Evolutionary conservation across 805 yeast species (phyloP), one percentile per base, ranked within the genome.

Genomic region (Ascoidea asiatica): DNA sequence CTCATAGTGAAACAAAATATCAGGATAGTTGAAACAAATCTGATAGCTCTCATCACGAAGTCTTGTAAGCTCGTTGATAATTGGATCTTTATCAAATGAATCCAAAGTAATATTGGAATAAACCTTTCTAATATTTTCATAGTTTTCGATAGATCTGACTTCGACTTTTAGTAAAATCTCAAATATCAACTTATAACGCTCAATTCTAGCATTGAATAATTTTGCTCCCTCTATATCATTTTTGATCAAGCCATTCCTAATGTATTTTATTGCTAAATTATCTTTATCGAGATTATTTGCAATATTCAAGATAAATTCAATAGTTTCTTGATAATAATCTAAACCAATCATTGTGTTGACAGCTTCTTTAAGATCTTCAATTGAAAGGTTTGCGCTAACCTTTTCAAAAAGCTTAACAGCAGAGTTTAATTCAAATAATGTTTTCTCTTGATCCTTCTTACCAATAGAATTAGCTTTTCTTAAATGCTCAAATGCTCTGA

Each of bases 401-500:
- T 79, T 78, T 56, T 83, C 84, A 53, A 92, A 77, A 41, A 90
- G 66, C 43, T 73, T 70, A 13, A 85, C 83, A 1, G 97, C 86
- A 49, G 81, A 78, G 40, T 74, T 72, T 52, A 92, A 67, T 49
- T 71, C 75, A 53, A 85, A 80, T 48, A 74, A 70, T 47, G 74
- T 64, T 44, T 81, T 73, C 44, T 89, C 96, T 38, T 72, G 71
- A 56, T 89, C 95, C 50, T 75, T 74, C 21, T 67, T 61, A 1
- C 85, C 86, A 48, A 78, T 75, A 46, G 78, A 83, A 54, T 81
- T 83, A 1, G 97, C 97, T 53, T 81, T 79, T 46, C 90, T 83
- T 54, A 92, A 68, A 59, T 83, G 88, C 59, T 92, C 98, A 53
- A 88, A 79, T 0, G 97, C 97, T 61, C 90, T 83, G 69, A 89